phyloP scores from a whole-genome alignment of 2,329 filamentous ascomycete species.

The Talaromyces sp. region DNA sequence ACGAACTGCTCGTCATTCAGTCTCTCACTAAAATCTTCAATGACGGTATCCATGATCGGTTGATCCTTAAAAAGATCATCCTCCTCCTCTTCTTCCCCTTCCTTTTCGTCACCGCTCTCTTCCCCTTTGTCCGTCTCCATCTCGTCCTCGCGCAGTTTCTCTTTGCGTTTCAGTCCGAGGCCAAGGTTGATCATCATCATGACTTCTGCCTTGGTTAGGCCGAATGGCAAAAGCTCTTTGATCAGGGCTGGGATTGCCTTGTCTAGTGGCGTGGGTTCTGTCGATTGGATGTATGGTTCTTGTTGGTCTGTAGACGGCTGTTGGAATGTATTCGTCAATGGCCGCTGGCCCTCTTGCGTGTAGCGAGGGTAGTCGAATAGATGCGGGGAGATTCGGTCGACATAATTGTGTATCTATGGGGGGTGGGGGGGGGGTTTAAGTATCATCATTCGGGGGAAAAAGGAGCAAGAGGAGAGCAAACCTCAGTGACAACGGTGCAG shows the following conservation, averaged over 20 bases:
- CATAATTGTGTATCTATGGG: slow-evolving; percentile 38
- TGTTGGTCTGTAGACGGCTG: slow-evolving; percentile 18
- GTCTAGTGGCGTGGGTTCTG: slow-evolving; percentile 31
- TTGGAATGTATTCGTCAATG: slow-evolving; percentile 7
- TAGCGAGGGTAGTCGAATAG: slow-evolving; percentile 34
- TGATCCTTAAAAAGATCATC: slow-evolving; percentile 32
- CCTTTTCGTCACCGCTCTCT: not conserved
- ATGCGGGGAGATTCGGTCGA: slow-evolving; percentile 35
- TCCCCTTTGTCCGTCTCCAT: not conserved
- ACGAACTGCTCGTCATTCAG: slow-evolving; percentile 31
- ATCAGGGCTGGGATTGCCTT: slow-evolving; percentile 34
- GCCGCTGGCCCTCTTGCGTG: slow-evolving; percentile 9
- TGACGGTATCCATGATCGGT: slow-evolving; percentile 35
- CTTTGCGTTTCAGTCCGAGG: slow-evolving; percentile 24
- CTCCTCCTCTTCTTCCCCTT: slow-evolving; percentile 17
- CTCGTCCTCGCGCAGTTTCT: not conserved
- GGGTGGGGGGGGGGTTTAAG: not conserved
- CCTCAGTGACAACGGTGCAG: slow-evolving; percentile 44
- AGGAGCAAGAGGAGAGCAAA: slow-evolving; percentile 17
- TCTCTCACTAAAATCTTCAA: slow-evolving; percentile 40
- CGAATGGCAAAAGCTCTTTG: slow-evolving; percentile 32
- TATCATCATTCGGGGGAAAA: not conserved
- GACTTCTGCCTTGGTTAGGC: slow-evolving; percentile 44
- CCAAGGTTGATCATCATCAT: slow-evolving; percentile 44
- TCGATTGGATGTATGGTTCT: slow-evolving; percentile 13